Conservation (phyloP, 306 rosid species). For the Albizia julibrissin region DNA sequence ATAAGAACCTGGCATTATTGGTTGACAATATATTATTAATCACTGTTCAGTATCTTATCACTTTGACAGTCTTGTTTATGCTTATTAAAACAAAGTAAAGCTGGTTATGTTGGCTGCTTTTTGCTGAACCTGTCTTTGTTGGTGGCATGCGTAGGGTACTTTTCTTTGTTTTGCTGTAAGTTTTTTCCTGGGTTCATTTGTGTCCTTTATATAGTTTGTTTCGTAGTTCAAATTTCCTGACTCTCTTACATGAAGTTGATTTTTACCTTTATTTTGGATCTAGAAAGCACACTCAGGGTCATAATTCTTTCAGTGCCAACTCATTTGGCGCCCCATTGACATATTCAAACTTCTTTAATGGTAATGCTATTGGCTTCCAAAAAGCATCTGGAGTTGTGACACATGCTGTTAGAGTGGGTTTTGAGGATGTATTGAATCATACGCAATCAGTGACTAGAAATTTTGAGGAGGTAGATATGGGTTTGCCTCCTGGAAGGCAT, state of each 20-base stretch:
- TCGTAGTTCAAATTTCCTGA: slow-evolving; percentile 33
- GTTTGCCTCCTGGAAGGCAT: slow-evolving; percentile 60
- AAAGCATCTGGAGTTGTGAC: slow-evolving; percentile 62
- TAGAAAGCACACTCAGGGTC: slow-evolving; percentile 86
- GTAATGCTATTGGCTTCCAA: slow-evolving; percentile 66
- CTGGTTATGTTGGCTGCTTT: slow-evolving; percentile 24
- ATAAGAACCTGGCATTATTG: slow-evolving; percentile 6
- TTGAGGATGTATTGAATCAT: slow-evolving; percentile 71
- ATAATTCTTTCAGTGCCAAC: slow-evolving; percentile 81
- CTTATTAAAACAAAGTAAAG: slow-evolving; percentile 10
- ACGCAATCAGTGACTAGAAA: slow-evolving; percentile 51
- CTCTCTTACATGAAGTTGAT: slow-evolving; percentile 45
- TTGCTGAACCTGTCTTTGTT: not conserved
- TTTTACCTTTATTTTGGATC: slow-evolving; percentile 56
- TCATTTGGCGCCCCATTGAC: slow-evolving; percentile 74
- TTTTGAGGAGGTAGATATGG: slow-evolving; percentile 61
- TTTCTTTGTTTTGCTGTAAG: slow-evolving; percentile 6
- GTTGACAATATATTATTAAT: slow-evolving; percentile 4
- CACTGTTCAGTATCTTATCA: slow-evolving; percentile 18
- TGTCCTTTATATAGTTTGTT: slow-evolving; percentile 26
- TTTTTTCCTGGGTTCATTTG: slow-evolving; percentile 13
- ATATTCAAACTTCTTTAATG: slow-evolving; percentile 57
- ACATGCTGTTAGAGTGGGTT: slow-evolving; percentile 65
- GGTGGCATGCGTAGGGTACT: not conserved
- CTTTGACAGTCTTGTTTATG: slow-evolving; percentile 14